Evolutionary conservation across 345 rosid genomes (phyloP).

Genomic region (Eucalyptus rudis): DNA sequence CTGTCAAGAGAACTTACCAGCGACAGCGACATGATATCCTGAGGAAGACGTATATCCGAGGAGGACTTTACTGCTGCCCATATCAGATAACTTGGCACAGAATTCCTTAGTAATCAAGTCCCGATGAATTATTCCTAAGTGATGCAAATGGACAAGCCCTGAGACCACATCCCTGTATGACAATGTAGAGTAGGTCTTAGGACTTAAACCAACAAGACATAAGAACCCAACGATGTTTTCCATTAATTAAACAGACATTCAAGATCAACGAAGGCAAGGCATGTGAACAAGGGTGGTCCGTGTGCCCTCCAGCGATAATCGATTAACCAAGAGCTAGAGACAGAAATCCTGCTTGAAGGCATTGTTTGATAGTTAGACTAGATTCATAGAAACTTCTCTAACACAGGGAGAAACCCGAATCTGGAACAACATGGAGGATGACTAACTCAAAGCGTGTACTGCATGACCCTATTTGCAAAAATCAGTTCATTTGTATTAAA

Average conservation of each 20-base stretch:
- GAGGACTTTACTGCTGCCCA: constrained; percentile 84
- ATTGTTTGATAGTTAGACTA: background rate
- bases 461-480: background rate
- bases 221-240: background rate
- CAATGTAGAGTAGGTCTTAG: background rate
- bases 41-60: constrained; percentile 64
- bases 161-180: constrained; percentile 64
- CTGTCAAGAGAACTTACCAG: constrained; percentile 29
- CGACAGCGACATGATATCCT: constrained; percentile 66
- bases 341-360: background rate
- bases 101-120: constrained; percentile 61
- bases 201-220: background rate
- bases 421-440: background rate
- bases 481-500: background rate
- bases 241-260: background rate
- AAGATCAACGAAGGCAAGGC: constrained; percentile 46
- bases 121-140: constrained; percentile 80
- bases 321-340: background rate
- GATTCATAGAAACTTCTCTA: background rate
- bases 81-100: constrained; percentile 85
- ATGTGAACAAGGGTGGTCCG: constrained; percentile 30
- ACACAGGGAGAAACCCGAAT: background rate
- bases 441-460: background rate
- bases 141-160: constrained; percentile 83
- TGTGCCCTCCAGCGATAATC: background rate